Base-by-base conservation (phyloP, 2,329 filamentous ascomycete species). In the Tolypocladium amazonense region DNA sequence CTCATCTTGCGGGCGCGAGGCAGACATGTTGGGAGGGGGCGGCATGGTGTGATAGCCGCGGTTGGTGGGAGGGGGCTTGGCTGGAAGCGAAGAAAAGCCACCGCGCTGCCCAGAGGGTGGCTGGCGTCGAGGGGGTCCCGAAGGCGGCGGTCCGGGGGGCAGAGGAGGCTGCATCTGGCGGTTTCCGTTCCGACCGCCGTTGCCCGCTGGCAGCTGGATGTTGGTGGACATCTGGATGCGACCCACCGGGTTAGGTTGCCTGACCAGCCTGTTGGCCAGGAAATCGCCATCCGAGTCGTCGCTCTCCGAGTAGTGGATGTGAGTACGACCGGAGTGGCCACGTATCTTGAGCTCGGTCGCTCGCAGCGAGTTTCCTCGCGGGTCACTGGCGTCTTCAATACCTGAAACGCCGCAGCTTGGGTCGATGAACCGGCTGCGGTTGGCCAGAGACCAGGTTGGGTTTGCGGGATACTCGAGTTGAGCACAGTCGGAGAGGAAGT, bases 401-500 rank as follows among this genome's bases (percentile, higher is more conserved):
- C 77, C 72, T 9, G 70, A 61, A 33, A 73, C 65, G 4, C 69
- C 65, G 59, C 77, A 80, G 11, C 72, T 64, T 6, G 74, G 67
- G 65, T 85, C 79, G 33, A 83, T 56, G 64, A 83, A 86, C 41
- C 72, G 72, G 58, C 76, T 70, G 20, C 76, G 72, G 63, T 82
- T 84, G 53, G 70, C 68, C 58, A 75, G 66, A 37, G 80, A 80
- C 82, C 83, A 87, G 0, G 80, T 83, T 56, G 77, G 73, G 61
- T 73, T 77, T 14, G 62, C 56, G 6, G 65, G 58, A 33, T 59
- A 55, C 37, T 62, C 63, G 37, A 64, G 64, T 37, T 69, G 59
- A 7, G 68, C 70, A 68, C 85, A 88, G 59, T 86, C 83, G 15
- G 78, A 75, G 1, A 81, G 80, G 66, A 79, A 87, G 68, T 88